Base-by-base conservation (phyloP, 192 early-diverging fungal genomes). In the Linnemannia exigua region DNA sequence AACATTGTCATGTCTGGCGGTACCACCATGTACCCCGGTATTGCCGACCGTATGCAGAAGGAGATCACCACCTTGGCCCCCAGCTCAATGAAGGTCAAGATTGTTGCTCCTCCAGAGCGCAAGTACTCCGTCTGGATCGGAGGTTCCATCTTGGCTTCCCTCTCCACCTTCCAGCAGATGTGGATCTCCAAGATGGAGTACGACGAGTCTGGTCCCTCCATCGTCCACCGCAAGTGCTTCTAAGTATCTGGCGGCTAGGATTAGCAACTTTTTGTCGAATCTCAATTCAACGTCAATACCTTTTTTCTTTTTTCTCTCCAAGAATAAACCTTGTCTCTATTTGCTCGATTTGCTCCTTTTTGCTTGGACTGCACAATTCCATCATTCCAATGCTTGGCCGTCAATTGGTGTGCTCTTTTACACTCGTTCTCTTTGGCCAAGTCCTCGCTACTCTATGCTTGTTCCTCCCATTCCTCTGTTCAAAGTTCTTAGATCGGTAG, bases 41-140 rank as follows among this genome's bases (percentile, higher is more conserved):
- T 99, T 89, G 95, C 95, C 75, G 97, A 99, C 89, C 95, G 98
- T 88, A 96, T 99, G 96, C 97, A 97, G 89, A 96, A 97, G 91
- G 98, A 99, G 91, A 96, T 99, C 90, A 95, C 97, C 66, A 94
- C 97, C 48, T 92, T 98, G 82, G 97, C 96, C 52, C 98, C 98
- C 63, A 96, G 95, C 81, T 95, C 94, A 80, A 98, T 96, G 97
- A 97, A 96, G 94, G 95, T 98, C 93, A 96, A 98, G 95, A 97
- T 99, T 88, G 97, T 98, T 88, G 97, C 97, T 80, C 98, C 98
- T 50, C 97, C 98, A 68, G 98, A 99, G 91, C 94, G 98, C 89
- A 99, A 98, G 92, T 98, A 98, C 95, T 98, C 98, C 76, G 98
- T 96, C 91, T 99, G 98, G 97, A 98, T 99, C 87, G 98, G 98